phyloP scores from a whole-genome alignment of 345 rosid species.

The Clarkia xantiana region DNA sequence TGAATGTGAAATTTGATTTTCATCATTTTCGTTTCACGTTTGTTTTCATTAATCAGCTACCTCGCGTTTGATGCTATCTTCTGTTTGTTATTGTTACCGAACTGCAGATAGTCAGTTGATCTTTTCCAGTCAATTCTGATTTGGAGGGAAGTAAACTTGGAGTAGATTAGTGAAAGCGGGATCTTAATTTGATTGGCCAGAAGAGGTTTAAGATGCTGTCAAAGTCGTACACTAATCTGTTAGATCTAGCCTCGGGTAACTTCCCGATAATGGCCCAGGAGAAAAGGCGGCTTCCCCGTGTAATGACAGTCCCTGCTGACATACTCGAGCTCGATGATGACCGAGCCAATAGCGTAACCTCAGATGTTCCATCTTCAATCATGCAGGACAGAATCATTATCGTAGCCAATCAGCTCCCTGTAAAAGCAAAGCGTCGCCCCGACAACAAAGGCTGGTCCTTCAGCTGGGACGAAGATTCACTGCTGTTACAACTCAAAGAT shows the following conservation, averaged over 20 bases:
- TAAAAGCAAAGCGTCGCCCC: constrained; percentile 62
- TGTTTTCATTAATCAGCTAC: too few relatives aligned
- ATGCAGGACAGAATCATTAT: constrained; percentile 55
- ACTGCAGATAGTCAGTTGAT: background rate
- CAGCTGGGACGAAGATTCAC: constrained; percentile 62
- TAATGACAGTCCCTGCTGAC: constrained; percentile 64
- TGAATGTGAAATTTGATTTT: background rate
- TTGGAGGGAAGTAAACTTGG: constrained; percentile 7
- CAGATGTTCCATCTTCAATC: constrained; percentile 51
- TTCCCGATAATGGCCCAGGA: constrained; percentile 53
- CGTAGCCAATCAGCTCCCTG: constrained; percentile 62
- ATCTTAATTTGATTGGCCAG: constrained; percentile 10
- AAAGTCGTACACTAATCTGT: constrained; percentile 58
- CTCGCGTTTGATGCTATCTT: too few relatives aligned
- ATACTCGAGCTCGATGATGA: constrained; percentile 77
- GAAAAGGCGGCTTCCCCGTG: constrained; percentile 50
- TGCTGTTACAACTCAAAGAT: constrained; percentile 53
- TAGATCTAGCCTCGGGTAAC: constrained; percentile 76
- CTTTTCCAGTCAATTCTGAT: background rate
- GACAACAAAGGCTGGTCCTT: constrained; percentile 71
- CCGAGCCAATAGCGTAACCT: constrained; percentile 47
- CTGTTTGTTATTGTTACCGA: too few relatives aligned
- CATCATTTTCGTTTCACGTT: too few relatives aligned
- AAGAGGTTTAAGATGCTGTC: constrained; percentile 38
- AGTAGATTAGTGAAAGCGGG: constrained; percentile 9